Percentiles rank a stretch among this genome's conserved stretches.
Evolutionary conservation across 1,139 yeast genomes (phyloP).

Genomic region (Suhomyces choctaworum): DNA sequence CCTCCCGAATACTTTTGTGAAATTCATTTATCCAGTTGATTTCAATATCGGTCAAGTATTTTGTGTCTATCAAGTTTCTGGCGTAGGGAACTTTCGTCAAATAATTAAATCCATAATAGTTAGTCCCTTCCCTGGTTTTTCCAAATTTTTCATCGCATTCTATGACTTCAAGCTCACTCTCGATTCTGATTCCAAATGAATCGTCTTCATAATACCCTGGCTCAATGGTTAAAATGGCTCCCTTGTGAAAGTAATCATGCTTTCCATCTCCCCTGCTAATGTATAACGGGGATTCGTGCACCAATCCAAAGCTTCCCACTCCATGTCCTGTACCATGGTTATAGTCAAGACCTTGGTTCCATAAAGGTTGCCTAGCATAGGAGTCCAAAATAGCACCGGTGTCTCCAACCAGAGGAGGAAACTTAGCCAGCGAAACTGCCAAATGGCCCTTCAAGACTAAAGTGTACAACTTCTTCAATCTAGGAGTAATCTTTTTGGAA

Average conservation of each 20-base stretch:
- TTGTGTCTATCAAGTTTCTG: constrained; percentile 43
- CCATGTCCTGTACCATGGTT: constrained; percentile 67
- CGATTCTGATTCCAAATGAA: constrained; percentile 53
- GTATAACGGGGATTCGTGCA: constrained; percentile 57
- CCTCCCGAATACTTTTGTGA: constrained; percentile 40
- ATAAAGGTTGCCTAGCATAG: constrained; percentile 52
- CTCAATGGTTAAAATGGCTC: constrained; percentile 54
- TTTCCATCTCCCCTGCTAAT: constrained; percentile 40
- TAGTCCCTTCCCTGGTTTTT: constrained; percentile 35
- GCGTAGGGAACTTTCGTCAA: constrained; percentile 58
- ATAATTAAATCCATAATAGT: constrained; percentile 47
- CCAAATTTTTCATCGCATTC: constrained; percentile 34
- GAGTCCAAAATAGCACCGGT: constrained; percentile 51
- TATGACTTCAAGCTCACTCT: constrained; percentile 51
- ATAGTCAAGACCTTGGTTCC: constrained; percentile 54
- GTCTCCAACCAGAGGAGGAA: constrained; percentile 39
- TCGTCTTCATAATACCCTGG: constrained; percentile 59
- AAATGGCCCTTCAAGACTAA: constrained; percentile 58
- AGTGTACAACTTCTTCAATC: constrained; percentile 44
- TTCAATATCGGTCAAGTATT: constrained; percentile 39
- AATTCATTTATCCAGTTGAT: constrained; percentile 53
- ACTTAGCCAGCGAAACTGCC: constrained; percentile 53
- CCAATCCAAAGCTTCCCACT: constrained; percentile 56
- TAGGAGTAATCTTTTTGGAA: constrained; percentile 23
- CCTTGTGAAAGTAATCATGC: constrained; percentile 38